Percentiles rank a stretch among this genome's conserved stretches.
These are phyloP conservation scores for Termitomyces bulborhizus DNA, from an alignment of 768 basidiomycete genomes.

Conservation along the genomic window DNA sequence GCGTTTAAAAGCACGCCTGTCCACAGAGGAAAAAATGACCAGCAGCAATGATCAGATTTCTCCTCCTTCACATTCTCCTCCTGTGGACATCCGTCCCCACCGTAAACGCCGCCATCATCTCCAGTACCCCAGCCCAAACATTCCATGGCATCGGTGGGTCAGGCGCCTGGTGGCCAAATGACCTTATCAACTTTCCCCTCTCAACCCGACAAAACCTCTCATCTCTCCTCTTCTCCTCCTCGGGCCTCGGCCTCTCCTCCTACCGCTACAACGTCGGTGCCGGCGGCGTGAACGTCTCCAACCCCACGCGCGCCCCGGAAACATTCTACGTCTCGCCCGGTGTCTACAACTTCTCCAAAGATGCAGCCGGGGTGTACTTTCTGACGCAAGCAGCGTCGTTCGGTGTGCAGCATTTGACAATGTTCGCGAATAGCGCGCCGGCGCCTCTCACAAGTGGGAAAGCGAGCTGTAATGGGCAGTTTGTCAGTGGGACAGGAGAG, in stretches of 20 bases:
- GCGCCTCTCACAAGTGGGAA: conserved; percentile 25
- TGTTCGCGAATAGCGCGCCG: conserved; percentile 38
- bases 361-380: conserved; percentile 35
- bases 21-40: neutral
- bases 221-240: conserved; percentile 29
- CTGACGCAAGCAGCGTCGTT: conserved; percentile 29
- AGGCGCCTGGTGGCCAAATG: conserved; percentile 43
- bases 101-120: conserved; percentile 18
- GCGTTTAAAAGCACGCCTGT: neutral
- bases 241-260: conserved; percentile 33
- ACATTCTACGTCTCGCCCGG: conserved; percentile 32
- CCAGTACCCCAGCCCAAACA: conserved; percentile 26
- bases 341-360: conserved; percentile 32
- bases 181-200: conserved; percentile 34
- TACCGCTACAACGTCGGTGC: conserved; percentile 39
- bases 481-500: conserved; percentile 27
- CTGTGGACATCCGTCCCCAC: neutral
- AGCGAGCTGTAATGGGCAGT: conserved; percentile 29
- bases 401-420: conserved; percentile 31
- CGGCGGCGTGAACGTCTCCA: conserved; percentile 36
- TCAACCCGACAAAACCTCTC: conserved; percentile 33
- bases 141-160: conserved; percentile 36
- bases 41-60: conserved; percentile 2
- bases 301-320: conserved; percentile 28
- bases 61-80: neutral